Evolutionary conservation across 2,329 filamentous ascomycete genomes (phyloP), one percentile per base, ranked within the genome.

Genomic region (Ophiobolus disseminans): DNA sequence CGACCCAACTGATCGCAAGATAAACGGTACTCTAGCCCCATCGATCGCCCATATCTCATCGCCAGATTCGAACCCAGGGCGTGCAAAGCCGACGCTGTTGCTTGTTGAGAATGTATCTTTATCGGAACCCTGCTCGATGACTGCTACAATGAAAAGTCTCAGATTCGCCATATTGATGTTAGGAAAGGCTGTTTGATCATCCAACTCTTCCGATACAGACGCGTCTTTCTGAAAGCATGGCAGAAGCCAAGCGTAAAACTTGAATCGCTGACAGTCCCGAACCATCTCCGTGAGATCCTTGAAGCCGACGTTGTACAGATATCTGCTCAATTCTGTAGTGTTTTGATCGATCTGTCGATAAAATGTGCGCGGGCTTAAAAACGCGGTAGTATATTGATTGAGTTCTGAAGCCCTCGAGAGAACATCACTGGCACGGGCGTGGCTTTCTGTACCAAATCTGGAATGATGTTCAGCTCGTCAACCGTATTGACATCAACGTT

Each of bases 1-100:
- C 3, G 14, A 3, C 1, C n/a, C 32, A 4, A 34, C 30, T 9
- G 14, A 40, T 9, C 42, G 42, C 20, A 47, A 20, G 10, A 50
- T 45, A 11, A 47, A 45, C 5, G 45, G 50, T 19, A 41, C 11
- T 8, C 22, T 37, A 16, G 32, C 45, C 4, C 50, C 50, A 30
- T 53, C 50, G 14, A 49, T 41, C 4, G 45, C 50, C 14, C 38
- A 41, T 3, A 53, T 23, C 10, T 25, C 36, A 20, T 49, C 50
- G 9, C 45, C 37, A 3, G n/a, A 14, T 13, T 13, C 3, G 25
- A 26, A 28, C 6, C 19, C 23, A 2, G 6, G 11, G 1, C 5
- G 11, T 5, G 40, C 31, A 41, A 16, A 40, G 4, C 49, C 44
- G n/a, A 48, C 19, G 20, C 40, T 45, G 14, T 48, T 11, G 3